Percentiles rank a stretch among this genome's conserved stretches.
These are phyloP conservation scores for Phallus indusiatus DNA, from an alignment of 768 basidiomycete species.

Conservation along the genomic window DNA sequence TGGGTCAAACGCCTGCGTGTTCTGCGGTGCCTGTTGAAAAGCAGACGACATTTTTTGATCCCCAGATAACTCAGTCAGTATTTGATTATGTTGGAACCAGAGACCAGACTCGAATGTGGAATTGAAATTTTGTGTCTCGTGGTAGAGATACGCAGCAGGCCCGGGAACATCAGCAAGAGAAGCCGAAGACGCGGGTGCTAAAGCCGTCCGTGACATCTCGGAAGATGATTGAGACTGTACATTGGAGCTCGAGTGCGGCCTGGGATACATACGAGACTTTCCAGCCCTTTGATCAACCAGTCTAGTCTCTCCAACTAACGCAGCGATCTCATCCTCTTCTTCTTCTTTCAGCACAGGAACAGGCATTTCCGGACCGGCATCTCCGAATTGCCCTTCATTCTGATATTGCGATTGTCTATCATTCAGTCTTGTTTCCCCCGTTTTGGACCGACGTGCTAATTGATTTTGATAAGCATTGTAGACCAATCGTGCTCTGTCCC, in stretches of 20 bases:
- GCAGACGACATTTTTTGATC: not conserved
- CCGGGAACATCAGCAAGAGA: not conserved
- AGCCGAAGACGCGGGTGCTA: not conserved
- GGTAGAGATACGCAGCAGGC: too few relatives aligned
- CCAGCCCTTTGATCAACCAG: not conserved
- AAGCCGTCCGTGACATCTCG: not conserved
- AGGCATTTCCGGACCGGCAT: not conserved
- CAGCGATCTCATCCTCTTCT: not conserved
- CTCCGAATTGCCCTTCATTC: not conserved
- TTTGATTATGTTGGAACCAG: not conserved
- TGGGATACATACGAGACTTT: not conserved
- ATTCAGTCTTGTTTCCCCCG: too few relatives aligned
- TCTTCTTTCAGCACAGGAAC: not conserved
- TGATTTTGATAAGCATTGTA: not conserved
- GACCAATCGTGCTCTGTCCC: not conserved
- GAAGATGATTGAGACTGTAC: not conserved
- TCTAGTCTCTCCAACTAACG: not conserved
- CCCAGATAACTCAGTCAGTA: too few relatives aligned
- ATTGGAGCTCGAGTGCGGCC: not conserved
- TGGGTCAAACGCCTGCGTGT: not conserved
- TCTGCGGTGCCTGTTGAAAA: not conserved
- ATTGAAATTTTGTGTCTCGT: not conserved
- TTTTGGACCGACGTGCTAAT: not conserved
- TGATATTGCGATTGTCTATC: not conserved
- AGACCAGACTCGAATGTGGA: not conserved